A percentile compares a stretch with the other conserved stretches of the same genome.
These are phyloP conservation scores for Conticribra weissflogii DNA, from an alignment of 108 stramenopile genomes.

Conservation along the genomic window DNA sequence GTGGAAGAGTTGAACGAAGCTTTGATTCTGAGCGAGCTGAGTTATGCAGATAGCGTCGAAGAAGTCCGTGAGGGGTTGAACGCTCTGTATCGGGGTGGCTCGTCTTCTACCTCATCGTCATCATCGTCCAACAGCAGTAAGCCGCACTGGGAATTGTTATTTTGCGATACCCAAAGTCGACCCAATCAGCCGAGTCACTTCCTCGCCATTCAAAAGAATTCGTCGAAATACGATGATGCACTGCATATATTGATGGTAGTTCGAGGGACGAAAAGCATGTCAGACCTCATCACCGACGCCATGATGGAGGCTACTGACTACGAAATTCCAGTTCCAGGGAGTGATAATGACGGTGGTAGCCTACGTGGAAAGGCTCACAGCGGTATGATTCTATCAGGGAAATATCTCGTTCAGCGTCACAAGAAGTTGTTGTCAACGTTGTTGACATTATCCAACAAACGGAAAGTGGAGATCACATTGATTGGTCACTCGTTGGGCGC, in stretches of 20 bases:
- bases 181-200: constrained; percentile 81
- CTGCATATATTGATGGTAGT: constrained; percentile 78
- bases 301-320: constrained; percentile 69
- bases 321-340: constrained; percentile 23
- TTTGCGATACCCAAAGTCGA: constrained; percentile 54
- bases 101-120: constrained; percentile 6
- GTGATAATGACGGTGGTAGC: not conserved
- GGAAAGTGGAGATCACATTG: constrained; percentile 65
- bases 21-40: constrained; percentile 61
- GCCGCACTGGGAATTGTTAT: constrained; percentile 60
- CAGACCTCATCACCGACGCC: constrained; percentile 80
- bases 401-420: constrained; percentile 68
- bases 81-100: constrained; percentile 9
- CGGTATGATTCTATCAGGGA: constrained; percentile 68
- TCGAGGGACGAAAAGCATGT: constrained; percentile 81
- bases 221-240: constrained; percentile 47
- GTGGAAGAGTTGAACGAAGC: constrained; percentile 71
- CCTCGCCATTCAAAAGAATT: constrained; percentile 71
- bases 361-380: constrained; percentile 60
- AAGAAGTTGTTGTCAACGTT: constrained; percentile 53
- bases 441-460: constrained; percentile 51
- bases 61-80: constrained; percentile 59
- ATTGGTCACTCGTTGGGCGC: constrained; percentile 82
- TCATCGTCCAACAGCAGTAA: constrained; percentile 16
- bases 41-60: constrained; percentile 68